Conservation (phyloP, 148 eudicot genomes). For the Salicornia ramosissima region DNA sequence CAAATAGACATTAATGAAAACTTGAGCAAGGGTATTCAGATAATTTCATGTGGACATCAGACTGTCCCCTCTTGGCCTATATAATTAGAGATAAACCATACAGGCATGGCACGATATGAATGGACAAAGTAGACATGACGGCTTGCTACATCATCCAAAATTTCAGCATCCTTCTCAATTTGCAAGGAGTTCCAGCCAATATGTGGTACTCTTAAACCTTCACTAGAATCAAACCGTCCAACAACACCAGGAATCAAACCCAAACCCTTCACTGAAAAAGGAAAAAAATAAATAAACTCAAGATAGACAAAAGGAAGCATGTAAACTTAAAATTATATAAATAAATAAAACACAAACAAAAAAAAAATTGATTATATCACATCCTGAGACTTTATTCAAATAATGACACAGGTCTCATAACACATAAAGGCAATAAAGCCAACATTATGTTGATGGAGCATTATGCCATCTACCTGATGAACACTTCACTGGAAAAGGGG, state of each 20-base stretch:
- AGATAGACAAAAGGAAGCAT: neutral
- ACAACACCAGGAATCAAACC: conserved; percentile 90
- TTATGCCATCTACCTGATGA: neutral
- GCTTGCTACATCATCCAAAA: conserved; percentile 67
- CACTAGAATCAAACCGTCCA: conserved; percentile 81
- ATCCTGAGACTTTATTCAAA: neutral
- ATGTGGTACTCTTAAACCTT: conserved; percentile 82
- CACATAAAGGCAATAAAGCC: neutral
- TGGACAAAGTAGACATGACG: conserved; percentile 97
- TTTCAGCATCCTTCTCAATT: conserved; percentile 53
- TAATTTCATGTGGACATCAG: too few relatives aligned
- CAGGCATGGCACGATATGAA: conserved; percentile 92
- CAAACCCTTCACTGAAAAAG: conserved; percentile 33
- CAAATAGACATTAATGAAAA: too few relatives aligned
- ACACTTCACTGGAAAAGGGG: neutral
- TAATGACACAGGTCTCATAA: neutral
- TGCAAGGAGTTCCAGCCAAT: conserved; percentile 93
- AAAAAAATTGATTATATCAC: neutral
- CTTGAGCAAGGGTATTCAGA: too few relatives aligned
- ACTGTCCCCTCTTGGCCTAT: too few relatives aligned
- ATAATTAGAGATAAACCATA: conserved; percentile 42
- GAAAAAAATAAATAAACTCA: conserved; percentile 6
- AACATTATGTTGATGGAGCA: neutral
- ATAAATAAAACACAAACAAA: too few relatives aligned
- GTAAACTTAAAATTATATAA: too few relatives aligned